Conservation (phyloP, 305 asterid species). For the Euphrasia arctica region DNA sequence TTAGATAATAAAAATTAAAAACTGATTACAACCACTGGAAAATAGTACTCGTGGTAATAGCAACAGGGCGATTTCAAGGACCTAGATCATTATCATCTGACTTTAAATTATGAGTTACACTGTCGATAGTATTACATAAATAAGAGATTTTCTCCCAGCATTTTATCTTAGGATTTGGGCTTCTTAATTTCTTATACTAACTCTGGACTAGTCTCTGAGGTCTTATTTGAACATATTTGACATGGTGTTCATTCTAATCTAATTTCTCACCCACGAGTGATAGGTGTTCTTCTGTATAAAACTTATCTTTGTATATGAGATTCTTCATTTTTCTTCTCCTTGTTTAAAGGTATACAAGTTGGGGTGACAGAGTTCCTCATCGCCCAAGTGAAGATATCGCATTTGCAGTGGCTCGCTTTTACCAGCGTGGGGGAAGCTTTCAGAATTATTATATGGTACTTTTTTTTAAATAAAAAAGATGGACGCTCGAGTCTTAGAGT, state of each 20-base stretch:
- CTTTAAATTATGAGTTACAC: not conserved
- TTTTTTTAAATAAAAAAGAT: constrained; percentile 13
- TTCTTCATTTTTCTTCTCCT: constrained; percentile 20
- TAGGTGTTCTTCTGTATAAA: not conserved
- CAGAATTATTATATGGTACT: constrained; percentile 93
- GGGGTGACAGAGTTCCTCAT: constrained; percentile 90
- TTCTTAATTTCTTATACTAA: too few relatives aligned
- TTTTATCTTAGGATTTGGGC: too few relatives aligned
- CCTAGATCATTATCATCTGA: constrained; percentile 3
- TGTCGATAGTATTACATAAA: not conserved
- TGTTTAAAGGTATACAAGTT: constrained; percentile 64
- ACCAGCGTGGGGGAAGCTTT: constrained; percentile 93
- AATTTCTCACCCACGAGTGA: not conserved
- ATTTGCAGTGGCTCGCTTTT: constrained; percentile 97
- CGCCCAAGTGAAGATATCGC: constrained; percentile 91
- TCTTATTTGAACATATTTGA: too few relatives aligned
- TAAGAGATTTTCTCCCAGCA: not conserved
- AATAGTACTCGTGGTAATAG: constrained; percentile 9
- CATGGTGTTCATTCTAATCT: not conserved
- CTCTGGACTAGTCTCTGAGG: too few relatives aligned
- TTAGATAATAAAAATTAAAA: constrained; percentile 1
- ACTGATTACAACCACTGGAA: not conserved
- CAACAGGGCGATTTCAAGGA: constrained; percentile 2
- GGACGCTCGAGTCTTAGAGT: constrained; percentile 8
- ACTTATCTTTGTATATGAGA: constrained; percentile 17